Evolutionary conservation across 2,329 filamentous ascomycete species (phyloP).

Genomic region (Phialemoniopsis sp.): DNA sequence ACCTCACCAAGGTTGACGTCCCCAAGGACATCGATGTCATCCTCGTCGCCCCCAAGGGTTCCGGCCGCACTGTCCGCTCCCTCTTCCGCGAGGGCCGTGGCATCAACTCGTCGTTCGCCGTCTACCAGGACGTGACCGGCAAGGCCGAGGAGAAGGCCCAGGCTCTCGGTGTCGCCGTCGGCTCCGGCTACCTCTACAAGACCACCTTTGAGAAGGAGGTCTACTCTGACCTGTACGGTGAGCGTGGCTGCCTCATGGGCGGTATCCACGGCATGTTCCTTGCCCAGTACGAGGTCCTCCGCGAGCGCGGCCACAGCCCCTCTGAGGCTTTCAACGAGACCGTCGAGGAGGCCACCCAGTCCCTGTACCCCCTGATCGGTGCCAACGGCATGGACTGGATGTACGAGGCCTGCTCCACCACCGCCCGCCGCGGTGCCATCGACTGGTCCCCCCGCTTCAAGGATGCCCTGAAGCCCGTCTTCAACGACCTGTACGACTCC

Average conservation of each 20-base stretch:
- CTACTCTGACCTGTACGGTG: slow-evolving; percentile 98
- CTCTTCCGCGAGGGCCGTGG: slow-evolving; percentile 99
- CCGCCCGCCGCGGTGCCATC: slow-evolving; percentile 94
- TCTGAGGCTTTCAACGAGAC: slow-evolving; percentile 99
- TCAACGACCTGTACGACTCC: slow-evolving; percentile 93
- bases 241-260: slow-evolving; percentile 99
- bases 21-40: slow-evolving; percentile 97
- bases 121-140: slow-evolving; percentile 97
- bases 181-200: slow-evolving; percentile 98
- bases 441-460: slow-evolving; percentile 99
- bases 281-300: slow-evolving; percentile 99
- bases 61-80: slow-evolving; percentile 94
- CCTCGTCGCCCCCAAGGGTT: slow-evolving; percentile 98
- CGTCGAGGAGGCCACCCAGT: slow-evolving; percentile 98
- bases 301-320: slow-evolving; percentile 95
- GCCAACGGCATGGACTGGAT: slow-evolving; percentile 99
- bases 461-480: slow-evolving; percentile 96
- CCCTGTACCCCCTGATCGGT: slow-evolving; percentile 94
- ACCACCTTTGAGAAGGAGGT: slow-evolving; percentile 99
- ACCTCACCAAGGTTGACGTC: slow-evolving; percentile 97
- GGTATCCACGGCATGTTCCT: slow-evolving; percentile 99
- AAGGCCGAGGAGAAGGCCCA: slow-evolving; percentile 98
- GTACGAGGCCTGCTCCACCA: slow-evolving; percentile 99
- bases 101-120: slow-evolving; percentile 98
- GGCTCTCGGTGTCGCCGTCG: slow-evolving; percentile 94